Evolutionary conservation across 805 yeast species (phyloP).

Genomic region (Pichia paraexigua): DNA sequence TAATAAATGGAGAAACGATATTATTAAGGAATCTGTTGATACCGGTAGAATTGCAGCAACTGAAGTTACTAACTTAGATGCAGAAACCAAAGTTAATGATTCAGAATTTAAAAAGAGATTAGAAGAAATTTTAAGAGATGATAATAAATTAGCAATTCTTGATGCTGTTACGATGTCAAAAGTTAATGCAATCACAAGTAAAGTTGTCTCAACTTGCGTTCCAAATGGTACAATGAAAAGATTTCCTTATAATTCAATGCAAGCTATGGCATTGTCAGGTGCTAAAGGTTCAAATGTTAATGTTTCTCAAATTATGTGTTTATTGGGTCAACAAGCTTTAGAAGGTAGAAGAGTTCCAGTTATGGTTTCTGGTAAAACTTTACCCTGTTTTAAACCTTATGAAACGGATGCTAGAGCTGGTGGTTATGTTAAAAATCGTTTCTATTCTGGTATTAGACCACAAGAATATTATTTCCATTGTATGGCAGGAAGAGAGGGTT

Average conservation of each 20-base stretch:
- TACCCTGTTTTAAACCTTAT: conserved; percentile 92
- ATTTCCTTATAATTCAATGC: conserved; percentile 96
- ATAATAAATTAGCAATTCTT: conserved; percentile 80
- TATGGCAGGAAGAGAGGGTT: conserved; percentile 99
- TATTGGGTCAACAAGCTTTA: conserved; percentile 96
- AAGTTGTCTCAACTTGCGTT: conserved; percentile 88
- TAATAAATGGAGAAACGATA: conserved; percentile 78
- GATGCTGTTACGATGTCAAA: conserved; percentile 94
- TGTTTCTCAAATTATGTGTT: conserved; percentile 98
- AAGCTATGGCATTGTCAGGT: conserved; percentile 97
- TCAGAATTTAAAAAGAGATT: conserved; percentile 78
- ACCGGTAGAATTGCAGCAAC: conserved; percentile 89
- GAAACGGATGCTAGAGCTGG: conserved; percentile 98
- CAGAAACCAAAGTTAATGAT: conserved; percentile 39
- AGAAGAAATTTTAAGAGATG: conserved; percentile 93
- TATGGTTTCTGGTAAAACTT: conserved; percentile 96
- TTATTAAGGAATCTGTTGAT: conserved; percentile 67
- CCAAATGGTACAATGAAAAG: conserved; percentile 94
- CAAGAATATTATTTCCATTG: conserved; percentile 99
- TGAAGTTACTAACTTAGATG: conserved; percentile 82
- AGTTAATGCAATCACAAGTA: conserved; percentile 88
- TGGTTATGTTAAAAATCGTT: conserved; percentile 94
- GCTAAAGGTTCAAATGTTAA: conserved; percentile 98
- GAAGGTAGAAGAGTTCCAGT: conserved; percentile 99
- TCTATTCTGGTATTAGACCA: conserved; percentile 95